A percentile compares a stretch with the other conserved stretches of the same genome.
Evolutionary conservation across 2,329 filamentous ascomycete genomes (phyloP).

Genomic region (Dothideomycetes sp.): DNA sequence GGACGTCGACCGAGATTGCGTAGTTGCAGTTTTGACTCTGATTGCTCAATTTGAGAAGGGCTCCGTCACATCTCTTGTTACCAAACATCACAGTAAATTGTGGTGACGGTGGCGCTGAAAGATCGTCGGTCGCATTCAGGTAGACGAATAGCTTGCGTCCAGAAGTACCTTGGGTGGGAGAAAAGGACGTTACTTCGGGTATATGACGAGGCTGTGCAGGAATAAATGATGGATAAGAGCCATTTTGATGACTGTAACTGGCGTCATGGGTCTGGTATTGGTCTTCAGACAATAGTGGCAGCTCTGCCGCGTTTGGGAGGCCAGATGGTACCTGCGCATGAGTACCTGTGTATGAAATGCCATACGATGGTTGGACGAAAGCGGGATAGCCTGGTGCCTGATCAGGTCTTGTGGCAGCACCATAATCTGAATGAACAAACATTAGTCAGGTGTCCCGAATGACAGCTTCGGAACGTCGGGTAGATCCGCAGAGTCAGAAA

Average conservation of each 20-base stretch:
- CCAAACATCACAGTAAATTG: slow-evolving; percentile 64
- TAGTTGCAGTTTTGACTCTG: slow-evolving; percentile 56
- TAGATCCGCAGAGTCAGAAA: slow-evolving; percentile 10
- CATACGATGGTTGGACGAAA: slow-evolving; percentile 38
- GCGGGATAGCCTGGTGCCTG: slow-evolving; percentile 40
- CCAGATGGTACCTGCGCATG: slow-evolving; percentile 40
- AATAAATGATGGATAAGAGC: slow-evolving; percentile 56
- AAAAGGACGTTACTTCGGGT: slow-evolving; percentile 57
- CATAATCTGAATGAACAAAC: slow-evolving; percentile 38
- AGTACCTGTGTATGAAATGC: slow-evolving; percentile 36
- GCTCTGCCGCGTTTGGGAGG: slow-evolving; percentile 30
- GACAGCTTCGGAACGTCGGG: slow-evolving; percentile 23
- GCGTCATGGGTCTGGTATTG: slow-evolving; percentile 39
- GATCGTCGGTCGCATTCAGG: slow-evolving; percentile 63
- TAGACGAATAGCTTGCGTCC: slow-evolving; percentile 65
- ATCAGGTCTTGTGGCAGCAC: slow-evolving; percentile 50
- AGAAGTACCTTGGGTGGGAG: slow-evolving; percentile 55
- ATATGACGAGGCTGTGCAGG: slow-evolving; percentile 47
- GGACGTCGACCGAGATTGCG: slow-evolving; percentile 60
- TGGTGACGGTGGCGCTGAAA: slow-evolving; percentile 36
- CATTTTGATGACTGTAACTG: slow-evolving; percentile 45
- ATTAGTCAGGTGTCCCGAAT: slow-evolving; percentile 31
- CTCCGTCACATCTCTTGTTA: slow-evolving; percentile 58
- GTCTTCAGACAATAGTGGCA: slow-evolving; percentile 31
- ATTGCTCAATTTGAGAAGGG: slow-evolving; percentile 50